Conservation (phyloP, 805 yeast genomes). For the Kazachstania kunashirensis region DNA sequence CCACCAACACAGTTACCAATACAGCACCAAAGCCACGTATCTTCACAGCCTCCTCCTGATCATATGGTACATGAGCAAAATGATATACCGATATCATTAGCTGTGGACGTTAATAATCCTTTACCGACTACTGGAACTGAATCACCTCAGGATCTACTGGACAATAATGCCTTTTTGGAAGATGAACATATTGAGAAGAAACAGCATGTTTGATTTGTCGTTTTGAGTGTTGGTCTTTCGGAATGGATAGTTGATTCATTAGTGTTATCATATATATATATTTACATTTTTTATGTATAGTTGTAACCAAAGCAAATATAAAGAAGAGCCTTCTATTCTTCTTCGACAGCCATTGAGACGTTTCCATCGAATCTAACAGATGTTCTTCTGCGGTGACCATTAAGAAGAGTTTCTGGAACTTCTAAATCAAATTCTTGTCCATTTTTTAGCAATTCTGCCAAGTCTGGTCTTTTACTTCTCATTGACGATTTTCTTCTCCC, state of each 20-base stretch:
- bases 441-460: conserved; percentile 39
- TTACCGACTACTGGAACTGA: no score
- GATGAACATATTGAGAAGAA: conserved; percentile 1
- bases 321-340: no score
- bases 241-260: neutral
- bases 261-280: no score
- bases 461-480: conserved; percentile 30
- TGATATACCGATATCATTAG: no score
- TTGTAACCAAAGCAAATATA: no score
- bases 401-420: conserved; percentile 30
- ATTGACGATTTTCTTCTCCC: conserved; percentile 27
- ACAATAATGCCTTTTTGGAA: neutral
- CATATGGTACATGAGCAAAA: neutral
- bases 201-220: neutral
- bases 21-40: neutral
- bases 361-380: conserved; percentile 58
- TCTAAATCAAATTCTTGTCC: conserved; percentile 41
- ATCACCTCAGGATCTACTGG: neutral
- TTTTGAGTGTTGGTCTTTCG: neutral
- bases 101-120: no score
- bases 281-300: no score
- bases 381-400: conserved; percentile 39
- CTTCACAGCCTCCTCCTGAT: neutral
- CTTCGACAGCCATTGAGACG: conserved; percentile 42
- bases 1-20: neutral